Conservation (phyloP, 345 rosid species). For the Rhodomyrtus tomentosa region DNA sequence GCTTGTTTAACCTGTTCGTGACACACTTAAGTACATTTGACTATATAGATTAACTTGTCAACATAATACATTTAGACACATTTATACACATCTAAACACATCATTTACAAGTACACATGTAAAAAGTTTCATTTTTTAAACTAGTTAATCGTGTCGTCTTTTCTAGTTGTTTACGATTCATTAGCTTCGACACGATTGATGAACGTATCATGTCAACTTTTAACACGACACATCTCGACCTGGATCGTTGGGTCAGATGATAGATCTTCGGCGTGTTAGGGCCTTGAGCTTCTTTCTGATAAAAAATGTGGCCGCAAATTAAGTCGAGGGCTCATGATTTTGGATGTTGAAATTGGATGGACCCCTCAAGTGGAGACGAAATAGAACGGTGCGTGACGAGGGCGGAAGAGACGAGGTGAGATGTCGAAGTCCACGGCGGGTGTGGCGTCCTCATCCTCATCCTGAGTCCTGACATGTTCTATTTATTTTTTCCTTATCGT, state of each 20-base stretch:
- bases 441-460: background rate
- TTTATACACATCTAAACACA: background rate
- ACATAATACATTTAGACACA: fast-evolving
- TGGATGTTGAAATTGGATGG: background rate
- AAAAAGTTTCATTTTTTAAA: background rate
- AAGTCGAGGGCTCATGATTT: background rate
- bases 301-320: background rate
- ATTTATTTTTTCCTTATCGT: too few relatives aligned
- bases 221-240: background rate
- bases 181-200: background rate
- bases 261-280: background rate
- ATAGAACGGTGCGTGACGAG: background rate
- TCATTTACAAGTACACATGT: background rate
- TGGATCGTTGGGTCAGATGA: background rate
- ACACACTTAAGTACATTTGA: too few relatives aligned
- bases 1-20: too few relatives aligned
- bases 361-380: background rate
- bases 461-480: background rate
- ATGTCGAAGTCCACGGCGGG: background rate
- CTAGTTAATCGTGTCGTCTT: background rate
- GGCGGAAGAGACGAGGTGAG: background rate
- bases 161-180: background rate
- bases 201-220: too few relatives aligned
- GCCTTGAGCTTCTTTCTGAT: background rate
- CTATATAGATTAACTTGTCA: fast-evolving